A percentile compares a stretch with the other conserved stretches of the same genome.
Conservation (phyloP, 495 filamentous ascomycete genomes). For the Penicillium lividum region DNA sequence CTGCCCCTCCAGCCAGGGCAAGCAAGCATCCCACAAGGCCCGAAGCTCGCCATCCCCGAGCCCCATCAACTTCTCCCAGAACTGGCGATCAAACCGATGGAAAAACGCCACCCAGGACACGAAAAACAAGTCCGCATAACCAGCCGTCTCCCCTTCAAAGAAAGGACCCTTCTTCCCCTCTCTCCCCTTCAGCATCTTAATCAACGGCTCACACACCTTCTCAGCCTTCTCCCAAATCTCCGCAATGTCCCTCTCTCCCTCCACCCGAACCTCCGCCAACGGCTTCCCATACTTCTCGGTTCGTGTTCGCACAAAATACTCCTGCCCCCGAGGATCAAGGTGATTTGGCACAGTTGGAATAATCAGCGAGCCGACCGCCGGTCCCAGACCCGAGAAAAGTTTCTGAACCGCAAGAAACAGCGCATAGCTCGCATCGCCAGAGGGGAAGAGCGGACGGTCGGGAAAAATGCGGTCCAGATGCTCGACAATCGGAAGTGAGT, state of each 20-base stretch:
- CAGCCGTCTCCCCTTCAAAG: slow-evolving; percentile 32
- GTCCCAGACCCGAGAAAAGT: slow-evolving; percentile 31
- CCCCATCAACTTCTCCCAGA: slow-evolving; percentile 23
- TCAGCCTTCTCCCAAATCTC: slow-evolving; percentile 18
- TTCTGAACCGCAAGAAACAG: slow-evolving; percentile 41
- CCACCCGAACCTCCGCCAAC: slow-evolving; percentile 30
- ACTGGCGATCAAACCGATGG: slow-evolving; percentile 21
- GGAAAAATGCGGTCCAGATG: slow-evolving; percentile 41
- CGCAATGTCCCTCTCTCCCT: slow-evolving; percentile 16
- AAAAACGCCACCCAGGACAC: slow-evolving; percentile 24
- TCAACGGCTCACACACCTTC: slow-evolving; percentile 15
- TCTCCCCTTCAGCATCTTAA: slow-evolving; percentile 27
- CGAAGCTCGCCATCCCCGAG: slow-evolving; percentile 28
- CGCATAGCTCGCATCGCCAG: slow-evolving; percentile 34
- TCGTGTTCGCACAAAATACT: slow-evolving; percentile 37
- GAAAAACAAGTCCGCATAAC: slow-evolving; percentile 31
- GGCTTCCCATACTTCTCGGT: slow-evolving; percentile 32
- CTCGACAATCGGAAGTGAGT: slow-evolving; percentile 40
- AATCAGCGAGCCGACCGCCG: slow-evolving; percentile 10
- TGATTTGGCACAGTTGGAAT: slow-evolving; percentile 24
- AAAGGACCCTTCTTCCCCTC: slow-evolving; percentile 35
- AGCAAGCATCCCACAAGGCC: slow-evolving; percentile 28
- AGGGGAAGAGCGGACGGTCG: slow-evolving; percentile 33
- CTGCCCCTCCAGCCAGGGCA: slow-evolving; percentile 35
- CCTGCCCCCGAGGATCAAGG: slow-evolving; percentile 32